These are phyloP conservation scores for Kwoniella botswanensis DNA, from an alignment of 768 basidiomycete species.

Conservation along the genomic window DNA sequence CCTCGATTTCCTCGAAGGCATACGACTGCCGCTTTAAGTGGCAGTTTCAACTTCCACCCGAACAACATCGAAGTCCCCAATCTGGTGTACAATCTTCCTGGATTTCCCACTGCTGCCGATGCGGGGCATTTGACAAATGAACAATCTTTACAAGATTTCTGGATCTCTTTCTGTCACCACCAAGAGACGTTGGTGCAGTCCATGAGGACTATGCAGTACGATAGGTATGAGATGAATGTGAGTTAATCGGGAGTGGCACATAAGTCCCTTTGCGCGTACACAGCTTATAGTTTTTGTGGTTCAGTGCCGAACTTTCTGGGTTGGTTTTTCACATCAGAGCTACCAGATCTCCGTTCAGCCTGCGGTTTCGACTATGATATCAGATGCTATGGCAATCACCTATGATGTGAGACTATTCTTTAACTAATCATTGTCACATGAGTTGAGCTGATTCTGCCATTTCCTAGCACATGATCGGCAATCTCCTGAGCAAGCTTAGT, in stretches of 20 bases:
- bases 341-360: conserved; percentile 89
- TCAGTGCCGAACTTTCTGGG: conserved; percentile 79
- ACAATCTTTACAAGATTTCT: conserved; percentile 59
- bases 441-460: background rate
- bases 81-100: conserved; percentile 76
- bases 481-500: conserved; percentile 22
- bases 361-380: conserved; percentile 84
- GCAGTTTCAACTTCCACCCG: background rate
- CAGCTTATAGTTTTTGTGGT: background rate
- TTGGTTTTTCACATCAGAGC: conserved; percentile 71
- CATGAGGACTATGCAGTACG: conserved; percentile 77
- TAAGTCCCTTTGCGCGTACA: background rate
- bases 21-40: conserved; percentile 25
- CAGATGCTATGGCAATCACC: conserved; percentile 84
- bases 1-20: conserved; percentile 27
- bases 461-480: conserved; percentile 34
- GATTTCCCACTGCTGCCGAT: conserved; percentile 86
- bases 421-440: background rate
- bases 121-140: conserved; percentile 65
- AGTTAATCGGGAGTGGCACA: background rate
- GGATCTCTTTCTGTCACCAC: conserved; percentile 92
- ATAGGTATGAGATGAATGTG: conserved; percentile 82
- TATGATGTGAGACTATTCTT: conserved; percentile 73
- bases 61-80: background rate
- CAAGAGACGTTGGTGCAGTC: conserved; percentile 79